These are phyloP conservation scores for Xylaria sp. DNA, from an alignment of 2,329 filamentous ascomycete genomes.

Conservation along the genomic window DNA sequence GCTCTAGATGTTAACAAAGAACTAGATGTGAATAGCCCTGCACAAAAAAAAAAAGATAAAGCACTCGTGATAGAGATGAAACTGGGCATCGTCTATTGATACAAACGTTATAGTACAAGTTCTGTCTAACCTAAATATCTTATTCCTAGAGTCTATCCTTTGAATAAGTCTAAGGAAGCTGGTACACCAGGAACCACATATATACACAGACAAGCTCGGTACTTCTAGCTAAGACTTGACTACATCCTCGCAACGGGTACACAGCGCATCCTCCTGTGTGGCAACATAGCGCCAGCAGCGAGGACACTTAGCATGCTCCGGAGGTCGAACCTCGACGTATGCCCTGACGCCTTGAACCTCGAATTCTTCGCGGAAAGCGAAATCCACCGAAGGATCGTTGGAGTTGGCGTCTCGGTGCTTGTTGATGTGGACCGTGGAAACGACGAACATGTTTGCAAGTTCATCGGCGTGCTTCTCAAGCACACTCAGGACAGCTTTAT, in stretches of 20 bases:
- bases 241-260: slow-evolving; percentile 76
- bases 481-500: slow-evolving; percentile 34
- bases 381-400: slow-evolving; percentile 29
- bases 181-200: not conserved
- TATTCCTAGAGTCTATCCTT: not conserved
- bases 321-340: slow-evolving; percentile 61
- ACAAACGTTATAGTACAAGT: slow-evolving; percentile 24
- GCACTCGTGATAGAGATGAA: slow-evolving; percentile 8
- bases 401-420: slow-evolving; percentile 54
- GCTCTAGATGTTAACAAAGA: no score
- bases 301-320: slow-evolving; percentile 75
- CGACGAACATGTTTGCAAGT: slow-evolving; percentile 72
- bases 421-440: slow-evolving; percentile 54
- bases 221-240: slow-evolving; percentile 52
- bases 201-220: not conserved
- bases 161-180: not conserved
- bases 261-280: slow-evolving; percentile 73
- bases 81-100: slow-evolving; percentile 30
- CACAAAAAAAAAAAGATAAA: no score
- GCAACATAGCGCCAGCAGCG: slow-evolving; percentile 91
- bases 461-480: slow-evolving; percentile 61
- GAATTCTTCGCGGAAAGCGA: slow-evolving; percentile 55
- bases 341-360: slow-evolving; percentile 54
- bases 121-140: slow-evolving; percentile 3
- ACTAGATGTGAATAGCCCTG: no score